Percentiles rank a stretch among this genome's conserved stretches.
phyloP scores from a whole-genome alignment of 78 protist species.

The Isochrysis galbana region DNA sequence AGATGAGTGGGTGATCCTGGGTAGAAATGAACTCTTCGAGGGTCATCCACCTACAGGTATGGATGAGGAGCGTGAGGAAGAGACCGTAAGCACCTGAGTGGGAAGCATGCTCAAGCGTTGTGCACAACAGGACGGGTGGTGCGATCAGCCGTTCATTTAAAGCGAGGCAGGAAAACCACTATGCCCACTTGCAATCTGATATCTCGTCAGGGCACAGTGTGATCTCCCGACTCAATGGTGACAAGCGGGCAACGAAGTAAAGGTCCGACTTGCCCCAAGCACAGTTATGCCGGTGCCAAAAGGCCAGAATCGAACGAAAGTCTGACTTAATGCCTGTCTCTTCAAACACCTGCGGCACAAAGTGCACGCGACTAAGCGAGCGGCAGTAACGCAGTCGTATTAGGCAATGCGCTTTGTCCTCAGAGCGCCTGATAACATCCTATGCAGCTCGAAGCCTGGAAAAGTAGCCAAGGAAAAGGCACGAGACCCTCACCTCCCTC shows the following conservation, averaged over 20 bases:
- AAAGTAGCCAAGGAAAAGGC: too few species aligned
- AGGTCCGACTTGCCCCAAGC: not conserved
- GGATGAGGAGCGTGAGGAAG: not conserved
- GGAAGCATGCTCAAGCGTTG: not conserved
- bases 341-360: conserved; percentile 46
- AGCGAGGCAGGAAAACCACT: not conserved
- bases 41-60: not conserved
- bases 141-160: not conserved
- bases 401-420: too few species aligned
- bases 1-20: not conserved
- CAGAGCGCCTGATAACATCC: too few species aligned
- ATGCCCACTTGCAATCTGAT: not conserved
- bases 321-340: conserved; percentile 45
- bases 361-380: not conserved
- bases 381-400: too few species aligned
- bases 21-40: not conserved
- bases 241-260: conserved; percentile 16
- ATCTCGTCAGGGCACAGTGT: not conserved
- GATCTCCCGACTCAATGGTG: not conserved
- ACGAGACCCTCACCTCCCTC: too few species aligned
- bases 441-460: too few species aligned
- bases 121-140: not conserved
- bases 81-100: too few species aligned
- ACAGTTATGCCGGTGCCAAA: conserved; percentile 17
- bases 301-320: not conserved